A percentile compares a stretch with the other conserved stretches of the same genome.
These are phyloP conservation scores for Claviceps pusilla DNA, from an alignment of 2,329 filamentous ascomycete genomes.

Conservation along the genomic window DNA sequence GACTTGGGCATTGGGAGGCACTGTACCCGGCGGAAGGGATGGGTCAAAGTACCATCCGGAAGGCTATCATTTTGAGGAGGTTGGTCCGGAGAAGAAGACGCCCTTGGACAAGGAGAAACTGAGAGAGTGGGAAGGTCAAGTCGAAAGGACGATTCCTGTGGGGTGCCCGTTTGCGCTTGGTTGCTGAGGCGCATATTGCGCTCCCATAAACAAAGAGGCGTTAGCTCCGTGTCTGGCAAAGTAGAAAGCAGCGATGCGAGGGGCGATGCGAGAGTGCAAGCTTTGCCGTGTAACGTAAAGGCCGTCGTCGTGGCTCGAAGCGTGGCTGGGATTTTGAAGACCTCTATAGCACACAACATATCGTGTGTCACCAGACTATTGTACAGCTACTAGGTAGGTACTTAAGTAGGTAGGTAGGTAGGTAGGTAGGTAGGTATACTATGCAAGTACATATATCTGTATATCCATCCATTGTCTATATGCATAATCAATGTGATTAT, in stretches of 20 bases:
- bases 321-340: not conserved
- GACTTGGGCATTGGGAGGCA: not conserved
- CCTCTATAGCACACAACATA: too few relatives aligned
- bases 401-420: too few relatives aligned
- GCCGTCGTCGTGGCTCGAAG: not conserved
- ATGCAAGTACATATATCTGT: too few relatives aligned
- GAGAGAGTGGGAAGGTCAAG: not conserved
- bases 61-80: slow-evolving; percentile 1
- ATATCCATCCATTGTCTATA: too few relatives aligned
- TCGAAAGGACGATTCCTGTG: not conserved
- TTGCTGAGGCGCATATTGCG: not conserved
- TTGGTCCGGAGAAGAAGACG: not conserved
- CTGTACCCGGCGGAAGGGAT: not conserved
- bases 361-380: not conserved
- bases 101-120: not conserved
- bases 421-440: too few relatives aligned
- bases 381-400: too few relatives aligned
- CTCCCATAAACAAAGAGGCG: too few relatives aligned
- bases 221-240: too few relatives aligned
- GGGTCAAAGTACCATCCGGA: not conserved
- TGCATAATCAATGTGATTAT: not conserved
- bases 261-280: not conserved
- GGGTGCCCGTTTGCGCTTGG: slow-evolving; percentile 2
- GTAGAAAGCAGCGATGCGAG: too few relatives aligned
- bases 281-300: not conserved